phyloP scores from a whole-genome alignment of 2,329 filamentous ascomycete species.

The Lasiodiplodia hormozganensis region DNA sequence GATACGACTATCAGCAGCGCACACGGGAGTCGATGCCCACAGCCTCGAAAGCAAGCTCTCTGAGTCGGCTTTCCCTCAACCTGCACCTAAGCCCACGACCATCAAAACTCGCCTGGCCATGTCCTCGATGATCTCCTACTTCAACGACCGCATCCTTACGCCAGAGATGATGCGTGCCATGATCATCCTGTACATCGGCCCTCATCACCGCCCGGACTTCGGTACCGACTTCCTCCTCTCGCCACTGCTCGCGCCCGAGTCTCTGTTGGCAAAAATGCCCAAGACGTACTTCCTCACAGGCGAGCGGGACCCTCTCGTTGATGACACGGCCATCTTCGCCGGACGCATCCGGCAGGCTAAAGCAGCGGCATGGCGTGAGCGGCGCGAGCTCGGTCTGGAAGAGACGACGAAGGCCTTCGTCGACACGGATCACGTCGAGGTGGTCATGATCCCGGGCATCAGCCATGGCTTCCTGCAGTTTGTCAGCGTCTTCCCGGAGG shows the following conservation, averaged over 20 bases:
- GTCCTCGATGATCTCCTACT: constrained; percentile 97
- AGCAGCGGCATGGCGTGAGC: constrained; percentile 61
- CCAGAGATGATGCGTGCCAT: constrained; percentile 99
- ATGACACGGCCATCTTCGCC: constrained; percentile 96
- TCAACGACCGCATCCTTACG: constrained; percentile 91
- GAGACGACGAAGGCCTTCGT: constrained; percentile 63
- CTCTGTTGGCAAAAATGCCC: constrained; percentile 83
- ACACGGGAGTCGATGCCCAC: constrained; percentile 44
- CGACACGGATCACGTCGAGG: constrained; percentile 78
- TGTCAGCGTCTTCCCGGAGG: constrained; percentile 83
- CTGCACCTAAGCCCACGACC: constrained; percentile 50
- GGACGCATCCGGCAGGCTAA: constrained; percentile 85
- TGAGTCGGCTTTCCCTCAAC: constrained; percentile 1
- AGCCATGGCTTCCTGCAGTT: constrained; percentile 96
- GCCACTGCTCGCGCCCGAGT: constrained; percentile 86
- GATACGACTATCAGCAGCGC: constrained; percentile 48
- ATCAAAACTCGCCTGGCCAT: constrained; percentile 89
- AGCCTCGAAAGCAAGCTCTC: constrained; percentile 34
- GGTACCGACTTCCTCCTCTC: constrained; percentile 88
- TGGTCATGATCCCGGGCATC: constrained; percentile 84
- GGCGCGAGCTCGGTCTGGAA: constrained; percentile 62
- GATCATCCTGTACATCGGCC: constrained; percentile 97
- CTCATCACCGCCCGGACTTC: constrained; percentile 92
- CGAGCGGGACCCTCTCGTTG: constrained; percentile 92
- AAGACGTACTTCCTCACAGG: constrained; percentile 95